Base-by-base conservation (phyloP, 2,329 filamentous ascomycete genomes). In the Chlorencoelia australis region DNA sequence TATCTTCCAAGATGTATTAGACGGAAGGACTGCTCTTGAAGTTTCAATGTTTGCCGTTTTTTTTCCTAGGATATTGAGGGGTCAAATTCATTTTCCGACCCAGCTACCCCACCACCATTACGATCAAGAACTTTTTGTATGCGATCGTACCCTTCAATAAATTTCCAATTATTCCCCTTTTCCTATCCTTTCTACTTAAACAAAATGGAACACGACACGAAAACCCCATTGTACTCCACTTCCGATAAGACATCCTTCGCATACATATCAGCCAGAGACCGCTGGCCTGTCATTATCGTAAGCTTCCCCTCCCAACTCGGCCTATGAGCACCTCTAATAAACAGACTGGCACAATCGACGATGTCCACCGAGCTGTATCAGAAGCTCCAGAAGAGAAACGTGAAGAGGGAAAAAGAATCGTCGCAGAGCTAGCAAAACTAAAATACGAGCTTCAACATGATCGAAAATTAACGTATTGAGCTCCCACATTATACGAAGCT, bases 401-500 rank as follows among this genome's bases (percentile, higher is more conserved):
- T 21, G 72, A 73, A 16, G 91, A 96, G 59, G 91, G 91, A 52
- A 95, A 95, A 67, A 68, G 66, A 50, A 87, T 98, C 42, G 72
- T 94, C 27, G 76, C 82, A 55, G 73, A 82, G 48, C 69, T 98
- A 9, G 81, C 80, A 4, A 73, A 70, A 47, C 69, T 98, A 52
- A 98, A 98, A 64, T 95, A 96, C 62, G 89, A 96, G 63, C 65
- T 96, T 29, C 84, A 94, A 58, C 91, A 98, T 57, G 79, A 95
- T 59, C 76, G 87, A 28, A 66, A 74, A 45, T 61, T 96, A 50
- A 79, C 72, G 83, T 89, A 68, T 45, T 73, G n/a, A 13, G 36
- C 53, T 39, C n/a, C 1, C 13, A 10, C 7, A 14, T 7, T 4
- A 6, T 4, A 7, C n/a, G 27, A 16, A 27, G n/a, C 20, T n/a